A percentile compares a stretch with the other conserved stretches of the same genome.
Conservation (phyloP, 108 stramenopile species). For the Mediolabrus comicus region DNA sequence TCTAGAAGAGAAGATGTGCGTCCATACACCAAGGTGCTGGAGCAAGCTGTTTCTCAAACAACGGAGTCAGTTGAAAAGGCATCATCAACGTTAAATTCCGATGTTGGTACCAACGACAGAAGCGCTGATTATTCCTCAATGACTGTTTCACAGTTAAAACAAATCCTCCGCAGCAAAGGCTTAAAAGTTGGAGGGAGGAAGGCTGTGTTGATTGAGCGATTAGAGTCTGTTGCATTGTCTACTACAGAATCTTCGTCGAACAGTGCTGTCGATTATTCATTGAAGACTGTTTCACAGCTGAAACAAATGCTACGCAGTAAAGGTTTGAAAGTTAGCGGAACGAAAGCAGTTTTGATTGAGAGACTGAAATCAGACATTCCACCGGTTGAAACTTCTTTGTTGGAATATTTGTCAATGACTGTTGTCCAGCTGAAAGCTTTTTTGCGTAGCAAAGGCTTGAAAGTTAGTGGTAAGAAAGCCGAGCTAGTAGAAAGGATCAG, state of each 20-base stretch:
- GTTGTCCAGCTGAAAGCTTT: not conserved
- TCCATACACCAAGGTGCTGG: not conserved
- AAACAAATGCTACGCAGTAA: not conserved
- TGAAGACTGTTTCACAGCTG: not conserved
- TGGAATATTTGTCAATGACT: not conserved
- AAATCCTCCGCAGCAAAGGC: conserved; percentile 4
- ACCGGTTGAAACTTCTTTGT: not conserved
- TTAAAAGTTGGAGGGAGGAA: conserved; percentile 28
- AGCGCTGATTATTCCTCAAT: conserved; percentile 4
- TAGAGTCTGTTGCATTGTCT: not conserved
- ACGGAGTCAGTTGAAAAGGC: not conserved
- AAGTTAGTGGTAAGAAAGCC: not conserved
- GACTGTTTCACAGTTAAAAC: conserved; percentile 25
- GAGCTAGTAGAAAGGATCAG: not conserved
- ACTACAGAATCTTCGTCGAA: not conserved
- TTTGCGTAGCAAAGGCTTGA: not conserved
- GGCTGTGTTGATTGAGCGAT: conserved; percentile 11
- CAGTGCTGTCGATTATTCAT: not conserved
- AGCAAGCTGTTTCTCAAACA: not conserved
- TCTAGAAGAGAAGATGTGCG: conserved; percentile 10
- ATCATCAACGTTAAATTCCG: not conserved
- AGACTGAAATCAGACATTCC: not conserved
- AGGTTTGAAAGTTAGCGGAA: not conserved
- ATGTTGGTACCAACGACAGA: not conserved
- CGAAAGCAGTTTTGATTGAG: not conserved